These are phyloP conservation scores for Parsonsia alboflavescens DNA, from an alignment of 257 asterid genomes.

Conservation along the genomic window DNA sequence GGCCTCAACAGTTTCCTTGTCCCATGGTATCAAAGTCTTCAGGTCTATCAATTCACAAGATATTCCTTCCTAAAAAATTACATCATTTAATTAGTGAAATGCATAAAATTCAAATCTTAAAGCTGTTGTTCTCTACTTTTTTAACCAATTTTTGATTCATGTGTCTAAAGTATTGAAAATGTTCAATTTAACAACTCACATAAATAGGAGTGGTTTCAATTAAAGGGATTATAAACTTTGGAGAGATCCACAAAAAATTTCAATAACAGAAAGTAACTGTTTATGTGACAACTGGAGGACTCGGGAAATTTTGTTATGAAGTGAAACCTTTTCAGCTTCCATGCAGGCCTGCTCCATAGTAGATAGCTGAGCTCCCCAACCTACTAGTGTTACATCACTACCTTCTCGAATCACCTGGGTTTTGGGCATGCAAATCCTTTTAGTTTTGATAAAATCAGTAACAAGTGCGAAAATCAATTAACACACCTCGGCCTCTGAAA, in stretches of 20 bases:
- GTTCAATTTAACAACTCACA: background rate
- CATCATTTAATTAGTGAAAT: background rate
- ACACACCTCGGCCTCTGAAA: constrained; percentile 93
- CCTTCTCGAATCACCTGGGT: constrained; percentile 89
- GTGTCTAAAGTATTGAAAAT: background rate
- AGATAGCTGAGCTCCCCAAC: constrained; percentile 97
- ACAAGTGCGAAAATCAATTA: constrained; percentile 7
- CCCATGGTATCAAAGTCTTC: constrained; percentile 93
- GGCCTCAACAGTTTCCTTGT: constrained; percentile 91
- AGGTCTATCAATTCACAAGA: constrained; percentile 97
- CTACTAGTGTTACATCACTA: constrained; percentile 86
- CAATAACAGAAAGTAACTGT: background rate
- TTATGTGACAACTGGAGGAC: background rate
- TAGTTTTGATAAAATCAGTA: constrained; percentile 9
- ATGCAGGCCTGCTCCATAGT: constrained; percentile 78
- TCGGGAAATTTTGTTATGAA: background rate
- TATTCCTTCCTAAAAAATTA: constrained; percentile 69
- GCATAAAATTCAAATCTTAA: background rate
- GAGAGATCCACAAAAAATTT: background rate
- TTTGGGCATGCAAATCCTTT: constrained; percentile 12
- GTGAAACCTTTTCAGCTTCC: constrained; percentile 82
- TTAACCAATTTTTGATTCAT: background rate
- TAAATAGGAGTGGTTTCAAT: background rate
- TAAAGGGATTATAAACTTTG: background rate
- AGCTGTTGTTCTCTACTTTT: background rate